Percentiles rank a stretch among this genome's conserved stretches.
These are phyloP conservation scores for Penicillium samsonianum DNA, from an alignment of 495 filamentous ascomycete genomes.

Conservation along the genomic window DNA sequence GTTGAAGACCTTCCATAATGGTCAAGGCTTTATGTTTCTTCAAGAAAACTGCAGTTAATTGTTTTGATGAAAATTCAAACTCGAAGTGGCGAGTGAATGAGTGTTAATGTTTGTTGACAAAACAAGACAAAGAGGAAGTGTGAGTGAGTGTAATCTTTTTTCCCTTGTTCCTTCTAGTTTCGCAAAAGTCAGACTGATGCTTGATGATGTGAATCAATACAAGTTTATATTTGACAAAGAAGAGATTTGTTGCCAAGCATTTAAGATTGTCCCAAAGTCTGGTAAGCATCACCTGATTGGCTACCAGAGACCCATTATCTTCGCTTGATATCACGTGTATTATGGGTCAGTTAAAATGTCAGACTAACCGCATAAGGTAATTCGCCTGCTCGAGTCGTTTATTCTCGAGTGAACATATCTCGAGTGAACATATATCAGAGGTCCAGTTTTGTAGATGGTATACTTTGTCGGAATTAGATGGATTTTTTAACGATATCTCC, in stretches of 20 bases:
- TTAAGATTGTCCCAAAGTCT: background rate
- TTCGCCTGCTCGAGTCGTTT: background rate
- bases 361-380: background rate
- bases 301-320: background rate
- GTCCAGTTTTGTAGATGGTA: background rate
- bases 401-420: background rate
- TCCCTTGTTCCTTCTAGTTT: background rate
- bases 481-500: background rate
- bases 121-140: background rate
- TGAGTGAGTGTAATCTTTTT: background rate
- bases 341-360: background rate
- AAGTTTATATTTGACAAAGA: constrained; percentile 10
- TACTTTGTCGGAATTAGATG: background rate
- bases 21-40: background rate
- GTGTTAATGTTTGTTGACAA: background rate
- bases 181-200: constrained; percentile 1
- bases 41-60: constrained; percentile 7
- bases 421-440: too few relatives aligned
- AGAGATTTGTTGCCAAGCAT: constrained; percentile 24
- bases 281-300: constrained; percentile 11
- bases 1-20: constrained; percentile 28
- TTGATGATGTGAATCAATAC: background rate
- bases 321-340: constrained; percentile 9
- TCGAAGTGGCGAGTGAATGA: constrained; percentile 2
- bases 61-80: constrained; percentile 7